A percentile compares a stretch with the other conserved stretches of the same genome.
Conservation (phyloP, 2,329 filamentous ascomycete species). For the Cytospora leucostoma region DNA sequence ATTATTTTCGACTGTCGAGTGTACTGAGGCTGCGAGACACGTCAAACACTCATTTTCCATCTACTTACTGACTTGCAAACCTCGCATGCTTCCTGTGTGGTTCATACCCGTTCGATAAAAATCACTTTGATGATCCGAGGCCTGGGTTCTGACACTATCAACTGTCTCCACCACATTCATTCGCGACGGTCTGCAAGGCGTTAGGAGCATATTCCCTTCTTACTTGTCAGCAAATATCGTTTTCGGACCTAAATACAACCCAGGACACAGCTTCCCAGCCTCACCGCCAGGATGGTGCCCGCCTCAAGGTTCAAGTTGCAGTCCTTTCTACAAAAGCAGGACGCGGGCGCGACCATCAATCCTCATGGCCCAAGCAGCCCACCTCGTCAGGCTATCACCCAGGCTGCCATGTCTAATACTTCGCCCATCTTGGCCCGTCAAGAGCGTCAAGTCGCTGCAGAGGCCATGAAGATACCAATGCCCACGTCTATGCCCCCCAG, state of each 20-base stretch:
- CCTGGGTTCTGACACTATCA: not conserved
- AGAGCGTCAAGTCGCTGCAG: slow-evolving; percentile 6
- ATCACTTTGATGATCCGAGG: not conserved
- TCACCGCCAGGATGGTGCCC: slow-evolving; percentile 34
- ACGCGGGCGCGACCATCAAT: slow-evolving; percentile 12
- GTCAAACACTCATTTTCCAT: not conserved
- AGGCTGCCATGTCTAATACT: slow-evolving; percentile 4
- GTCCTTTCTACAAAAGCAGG: slow-evolving; percentile 35
- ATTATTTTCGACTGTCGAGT: not conserved
- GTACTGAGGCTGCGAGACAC: not conserved
- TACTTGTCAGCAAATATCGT: not conserved
- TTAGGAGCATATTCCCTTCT: not conserved
- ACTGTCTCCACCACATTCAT: not conserved
- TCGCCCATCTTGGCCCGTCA: slow-evolving; percentile 15
- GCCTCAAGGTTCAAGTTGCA: slow-evolving; percentile 38
- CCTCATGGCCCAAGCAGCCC: slow-evolving; percentile 28
- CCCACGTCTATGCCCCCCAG: slow-evolving; percentile 7
- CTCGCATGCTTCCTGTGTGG: not conserved
- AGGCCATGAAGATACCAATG: slow-evolving; percentile 26
- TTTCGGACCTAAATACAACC: not conserved
- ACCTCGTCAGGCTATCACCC: slow-evolving; percentile 11
- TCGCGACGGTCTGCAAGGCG: not conserved
- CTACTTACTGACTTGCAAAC: slow-evolving; percentile 8
- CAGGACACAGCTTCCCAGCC: not conserved
- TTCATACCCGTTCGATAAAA: slow-evolving; percentile 5